Evolutionary conservation across 2,329 filamentous ascomycete species (phyloP).

Genomic region (Penicillium sp.): DNA sequence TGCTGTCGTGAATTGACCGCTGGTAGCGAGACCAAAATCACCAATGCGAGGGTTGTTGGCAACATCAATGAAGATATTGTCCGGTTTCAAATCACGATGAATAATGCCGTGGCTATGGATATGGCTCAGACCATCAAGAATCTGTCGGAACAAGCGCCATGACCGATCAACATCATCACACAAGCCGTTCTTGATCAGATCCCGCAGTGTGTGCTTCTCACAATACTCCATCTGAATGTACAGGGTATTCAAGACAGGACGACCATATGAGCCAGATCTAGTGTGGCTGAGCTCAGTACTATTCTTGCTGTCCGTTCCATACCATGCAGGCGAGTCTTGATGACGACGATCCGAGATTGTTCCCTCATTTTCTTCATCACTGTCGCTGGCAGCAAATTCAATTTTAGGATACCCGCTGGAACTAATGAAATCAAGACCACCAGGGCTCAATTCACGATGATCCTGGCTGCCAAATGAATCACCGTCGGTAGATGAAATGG

Average conservation of each 20-base stretch:
- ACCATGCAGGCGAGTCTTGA: constrained; percentile 23
- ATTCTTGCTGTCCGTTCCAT: constrained; percentile 25
- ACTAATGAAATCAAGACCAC: constrained; percentile 90
- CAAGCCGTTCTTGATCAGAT: constrained; percentile 77
- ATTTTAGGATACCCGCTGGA: constrained; percentile 75
- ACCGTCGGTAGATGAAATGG: constrained; percentile 53
- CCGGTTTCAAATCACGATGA: constrained; percentile 92
- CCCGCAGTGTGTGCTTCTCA: constrained; percentile 85
- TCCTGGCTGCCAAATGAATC: constrained; percentile 45
- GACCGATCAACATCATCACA: constrained; percentile 73
- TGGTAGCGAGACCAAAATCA: constrained; percentile 93
- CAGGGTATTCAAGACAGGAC: constrained; percentile 69
- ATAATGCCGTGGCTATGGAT: constrained; percentile 91
- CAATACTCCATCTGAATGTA: constrained; percentile 99
- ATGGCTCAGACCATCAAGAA: constrained; percentile 84
- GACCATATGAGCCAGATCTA: constrained; percentile 50
- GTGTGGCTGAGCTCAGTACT: constrained; percentile 41
- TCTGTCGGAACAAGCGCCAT: constrained; percentile 89
- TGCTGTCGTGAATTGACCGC: constrained; percentile 61
- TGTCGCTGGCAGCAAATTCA: constrained; percentile 65
- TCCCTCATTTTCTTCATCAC: constrained; percentile 47
- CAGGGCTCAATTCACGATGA: constrained; percentile 62
- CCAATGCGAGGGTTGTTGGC: constrained; percentile 91
- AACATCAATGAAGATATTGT: constrained; percentile 95
- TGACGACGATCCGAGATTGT: constrained; percentile 36